phyloP scores from a whole-genome alignment of 352 stramenopile species.

The Aphanomyces stellatus region DNA sequence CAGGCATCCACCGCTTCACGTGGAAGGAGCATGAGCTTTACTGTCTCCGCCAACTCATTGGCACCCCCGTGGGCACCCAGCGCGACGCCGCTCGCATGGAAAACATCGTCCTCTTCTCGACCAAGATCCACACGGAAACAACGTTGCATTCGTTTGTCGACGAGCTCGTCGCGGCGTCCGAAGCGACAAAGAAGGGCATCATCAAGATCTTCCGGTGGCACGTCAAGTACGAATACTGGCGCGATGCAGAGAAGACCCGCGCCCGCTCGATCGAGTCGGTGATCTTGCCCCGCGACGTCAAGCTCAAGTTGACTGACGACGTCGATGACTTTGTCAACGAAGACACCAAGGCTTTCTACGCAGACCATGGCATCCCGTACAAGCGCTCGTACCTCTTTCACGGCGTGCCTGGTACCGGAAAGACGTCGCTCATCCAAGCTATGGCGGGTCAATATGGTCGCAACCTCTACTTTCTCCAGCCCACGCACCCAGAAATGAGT shows the following conservation, averaged over 20 bases:
- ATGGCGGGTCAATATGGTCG: conserved; percentile 5
- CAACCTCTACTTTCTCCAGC: conserved; percentile 4
- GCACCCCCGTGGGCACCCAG: not conserved
- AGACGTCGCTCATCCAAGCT: conserved; percentile 18
- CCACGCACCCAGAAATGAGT: not conserved
- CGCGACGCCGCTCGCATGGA: not conserved
- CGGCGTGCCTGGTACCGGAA: conserved; percentile 17
- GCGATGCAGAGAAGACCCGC: not conserved
- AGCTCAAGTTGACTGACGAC: not conserved
- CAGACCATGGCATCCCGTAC: conserved; percentile 12
- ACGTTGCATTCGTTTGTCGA: not conserved
- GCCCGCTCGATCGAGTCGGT: conserved; percentile 5
- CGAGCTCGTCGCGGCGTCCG: not conserved
- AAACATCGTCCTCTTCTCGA: not conserved
- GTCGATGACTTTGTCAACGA: conserved; percentile 9
- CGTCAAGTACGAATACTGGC: not conserved
- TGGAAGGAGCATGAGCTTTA: not conserved
- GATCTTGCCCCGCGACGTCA: not conserved
- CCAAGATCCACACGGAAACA: not conserved
- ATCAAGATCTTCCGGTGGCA: conserved; percentile 7
- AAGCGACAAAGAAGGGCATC: not conserved
- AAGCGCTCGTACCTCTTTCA: conserved; percentile 13
- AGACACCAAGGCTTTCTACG: conserved; percentile 8
- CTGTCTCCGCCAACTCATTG: not conserved
- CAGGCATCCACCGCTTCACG: not conserved